phyloP scores from a whole-genome alignment of 306 rosid species.

The Citrullus colocynthis region DNA sequence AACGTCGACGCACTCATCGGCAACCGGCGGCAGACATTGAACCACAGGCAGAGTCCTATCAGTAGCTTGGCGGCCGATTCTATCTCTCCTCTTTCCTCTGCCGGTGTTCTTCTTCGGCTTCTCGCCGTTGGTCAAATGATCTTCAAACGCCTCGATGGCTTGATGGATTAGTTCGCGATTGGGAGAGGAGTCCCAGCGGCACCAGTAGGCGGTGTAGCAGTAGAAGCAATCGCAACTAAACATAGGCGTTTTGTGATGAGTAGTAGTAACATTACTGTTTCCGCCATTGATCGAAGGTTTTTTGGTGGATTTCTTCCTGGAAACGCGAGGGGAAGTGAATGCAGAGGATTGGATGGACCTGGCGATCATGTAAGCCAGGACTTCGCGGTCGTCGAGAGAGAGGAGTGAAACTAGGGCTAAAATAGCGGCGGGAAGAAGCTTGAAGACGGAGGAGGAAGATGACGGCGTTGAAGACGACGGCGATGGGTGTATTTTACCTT shows the following conservation, averaged over 20 bases:
- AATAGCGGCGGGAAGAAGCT: conserved; percentile 44
- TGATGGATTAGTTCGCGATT: conserved; percentile 53
- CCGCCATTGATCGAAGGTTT: conserved; percentile 6
- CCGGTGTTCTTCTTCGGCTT: conserved; percentile 20
- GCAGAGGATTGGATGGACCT: conserved; percentile 28
- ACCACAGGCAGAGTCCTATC: neutral
- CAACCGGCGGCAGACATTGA: neutral
- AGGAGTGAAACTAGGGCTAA: conserved; percentile 29
- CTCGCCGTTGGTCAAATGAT: conserved; percentile 31
- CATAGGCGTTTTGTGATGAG: conserved; percentile 23
- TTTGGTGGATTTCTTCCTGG: conserved; percentile 17
- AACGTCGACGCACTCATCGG: neutral
- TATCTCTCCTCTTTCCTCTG: conserved; percentile 23
- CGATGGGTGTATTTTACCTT: conserved; percentile 48
- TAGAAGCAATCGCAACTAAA: conserved; percentile 50
- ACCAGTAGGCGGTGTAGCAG: conserved; percentile 55
- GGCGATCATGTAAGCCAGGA: conserved; percentile 44
- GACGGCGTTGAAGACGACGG: conserved; percentile 12
- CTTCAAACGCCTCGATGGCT: conserved; percentile 57
- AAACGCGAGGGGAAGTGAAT: neutral
- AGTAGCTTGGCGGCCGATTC: conserved; percentile 10
- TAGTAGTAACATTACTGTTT: neutral
- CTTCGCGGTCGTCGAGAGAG: conserved; percentile 43
- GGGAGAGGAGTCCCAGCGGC: conserved; percentile 49
- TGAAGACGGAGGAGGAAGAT: conserved; percentile 15